Conservation (phyloP, 805 yeast species). For the Starmerella etchellsii region DNA sequence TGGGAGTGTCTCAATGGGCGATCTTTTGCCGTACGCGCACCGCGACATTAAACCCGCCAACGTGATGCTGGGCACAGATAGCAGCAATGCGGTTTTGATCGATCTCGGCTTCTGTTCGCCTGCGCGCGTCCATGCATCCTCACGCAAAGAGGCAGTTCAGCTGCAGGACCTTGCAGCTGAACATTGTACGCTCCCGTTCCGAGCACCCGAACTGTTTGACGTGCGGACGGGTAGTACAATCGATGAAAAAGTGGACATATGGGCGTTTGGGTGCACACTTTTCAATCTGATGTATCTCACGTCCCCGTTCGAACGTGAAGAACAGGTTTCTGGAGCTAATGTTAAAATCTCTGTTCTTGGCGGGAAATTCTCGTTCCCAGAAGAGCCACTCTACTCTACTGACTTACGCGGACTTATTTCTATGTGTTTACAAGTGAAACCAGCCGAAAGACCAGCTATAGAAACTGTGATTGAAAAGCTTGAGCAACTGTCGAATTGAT, state of each 20-base stretch:
- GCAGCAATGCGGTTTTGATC: constrained; percentile 50
- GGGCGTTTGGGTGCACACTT: constrained; percentile 82
- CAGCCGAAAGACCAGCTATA: constrained; percentile 48
- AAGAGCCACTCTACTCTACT: constrained; percentile 38
- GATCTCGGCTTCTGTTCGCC: constrained; percentile 71
- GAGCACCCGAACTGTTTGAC: constrained; percentile 84
- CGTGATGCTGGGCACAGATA: constrained; percentile 61
- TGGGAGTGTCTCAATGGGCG: constrained; percentile 26
- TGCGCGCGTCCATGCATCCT: constrained; percentile 42
- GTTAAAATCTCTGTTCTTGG: constrained; percentile 60
- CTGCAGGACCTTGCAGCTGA: constrained; percentile 73
- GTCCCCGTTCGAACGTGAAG: constrained; percentile 82
- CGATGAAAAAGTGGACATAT: constrained; percentile 68
- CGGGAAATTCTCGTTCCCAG: constrained; percentile 51
- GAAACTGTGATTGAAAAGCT: constrained; percentile 38
- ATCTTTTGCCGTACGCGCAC: constrained; percentile 57
- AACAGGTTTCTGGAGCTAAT: constrained; percentile 69
- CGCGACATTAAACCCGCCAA: constrained; percentile 84
- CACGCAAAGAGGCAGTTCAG: constrained; percentile 59
- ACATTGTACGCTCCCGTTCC: constrained; percentile 71
- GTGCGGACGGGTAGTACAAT: constrained; percentile 53
- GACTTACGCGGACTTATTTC: constrained; percentile 44
- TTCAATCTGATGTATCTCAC: constrained; percentile 64
- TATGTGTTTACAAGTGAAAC: constrained; percentile 50
- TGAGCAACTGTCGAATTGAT: neutral